Evolutionary conservation across 192 early-diverging fungal species (phyloP).

Genomic region (Podila verticillata): DNA sequence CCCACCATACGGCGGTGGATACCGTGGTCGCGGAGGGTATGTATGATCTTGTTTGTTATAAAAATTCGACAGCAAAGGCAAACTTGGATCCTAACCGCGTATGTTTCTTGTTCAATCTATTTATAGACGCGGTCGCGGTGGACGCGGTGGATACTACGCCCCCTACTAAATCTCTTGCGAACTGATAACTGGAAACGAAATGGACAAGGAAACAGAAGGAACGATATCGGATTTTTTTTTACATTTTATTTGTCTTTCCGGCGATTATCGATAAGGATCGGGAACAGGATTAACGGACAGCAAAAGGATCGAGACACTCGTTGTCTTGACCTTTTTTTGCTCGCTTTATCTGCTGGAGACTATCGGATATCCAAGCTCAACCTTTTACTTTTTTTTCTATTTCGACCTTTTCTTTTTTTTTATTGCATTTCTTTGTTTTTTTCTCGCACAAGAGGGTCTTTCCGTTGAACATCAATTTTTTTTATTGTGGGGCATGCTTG

Average conservation of each 20-base stretch:
- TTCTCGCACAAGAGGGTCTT: not conserved
- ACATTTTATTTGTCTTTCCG: not conserved
- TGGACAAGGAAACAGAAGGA: not conserved
- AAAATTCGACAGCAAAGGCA: not conserved
- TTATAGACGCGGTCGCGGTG: slow-evolving; percentile 34
- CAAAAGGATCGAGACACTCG: not conserved
- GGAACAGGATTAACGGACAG: not conserved
- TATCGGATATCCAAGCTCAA: not conserved
- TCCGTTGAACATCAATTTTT: not conserved
- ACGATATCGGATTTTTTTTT: not conserved
- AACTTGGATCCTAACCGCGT: too few relatives aligned
- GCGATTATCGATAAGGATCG: not conserved
- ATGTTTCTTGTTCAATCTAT: not conserved
- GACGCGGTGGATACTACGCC: slow-evolving; percentile 51
- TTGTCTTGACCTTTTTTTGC: too few relatives aligned
- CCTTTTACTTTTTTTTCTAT: not conserved
- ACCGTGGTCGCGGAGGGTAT: slow-evolving; percentile 59
- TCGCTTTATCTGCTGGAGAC: too few relatives aligned
- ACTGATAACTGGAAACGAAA: not conserved
- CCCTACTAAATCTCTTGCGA: slow-evolving; percentile 35
- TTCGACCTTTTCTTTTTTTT: not conserved
- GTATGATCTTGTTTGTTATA: not conserved
- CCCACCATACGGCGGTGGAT: slow-evolving; percentile 49
- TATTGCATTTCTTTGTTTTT: not conserved
- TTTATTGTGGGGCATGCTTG: not conserved